Percentiles rank a stretch among this genome's conserved stretches.
phyloP scores from a whole-genome alignment of 495 filamentous ascomycete genomes.

The Bathelium albidoporum region DNA sequence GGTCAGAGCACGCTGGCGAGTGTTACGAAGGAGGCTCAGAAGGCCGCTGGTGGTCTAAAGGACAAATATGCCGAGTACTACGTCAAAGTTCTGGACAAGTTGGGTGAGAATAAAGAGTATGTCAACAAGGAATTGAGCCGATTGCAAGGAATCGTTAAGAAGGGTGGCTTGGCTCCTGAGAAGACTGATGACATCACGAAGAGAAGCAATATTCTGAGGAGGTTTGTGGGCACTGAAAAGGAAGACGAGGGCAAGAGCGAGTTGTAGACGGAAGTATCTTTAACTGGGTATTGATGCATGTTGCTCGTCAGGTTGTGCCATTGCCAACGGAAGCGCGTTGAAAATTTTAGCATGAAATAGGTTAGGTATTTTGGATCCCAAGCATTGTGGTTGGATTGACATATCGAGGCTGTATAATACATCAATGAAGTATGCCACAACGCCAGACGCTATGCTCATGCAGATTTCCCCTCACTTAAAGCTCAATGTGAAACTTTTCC shows the following conservation, averaged over 20 bases:
- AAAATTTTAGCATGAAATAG: not conserved
- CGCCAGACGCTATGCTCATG: not conserved
- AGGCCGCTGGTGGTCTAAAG: slow-evolving; percentile 55
- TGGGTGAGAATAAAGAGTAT: slow-evolving; percentile 63
- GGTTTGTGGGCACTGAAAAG: slow-evolving; percentile 46
- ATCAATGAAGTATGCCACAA: not conserved
- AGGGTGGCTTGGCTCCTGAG: slow-evolving; percentile 72
- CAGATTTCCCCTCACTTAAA: slow-evolving; percentile 6
- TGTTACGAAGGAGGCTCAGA: slow-evolving; percentile 54
- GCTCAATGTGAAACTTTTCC: slow-evolving; percentile 16
- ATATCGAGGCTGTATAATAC: not conserved
- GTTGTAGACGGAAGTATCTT: not conserved
- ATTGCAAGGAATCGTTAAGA: slow-evolving; percentile 67
- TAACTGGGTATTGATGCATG: not conserved
- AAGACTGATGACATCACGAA: slow-evolving; percentile 84
- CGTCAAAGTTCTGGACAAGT: slow-evolving; percentile 77
- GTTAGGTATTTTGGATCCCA: not conserved
- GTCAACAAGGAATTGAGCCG: slow-evolving; percentile 77
- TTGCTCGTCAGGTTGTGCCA: not conserved
- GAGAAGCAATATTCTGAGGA: slow-evolving; percentile 78
- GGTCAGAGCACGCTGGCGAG: slow-evolving; percentile 43
- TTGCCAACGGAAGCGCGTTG: not conserved
- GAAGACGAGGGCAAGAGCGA: not conserved
- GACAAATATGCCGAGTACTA: slow-evolving; percentile 93
- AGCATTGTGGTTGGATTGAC: not conserved